A percentile compares a stretch with the other conserved stretches of the same genome.
Conservation (phyloP, 2,329 filamentous ascomycete genomes). For the Monosporascus ibericus region DNA sequence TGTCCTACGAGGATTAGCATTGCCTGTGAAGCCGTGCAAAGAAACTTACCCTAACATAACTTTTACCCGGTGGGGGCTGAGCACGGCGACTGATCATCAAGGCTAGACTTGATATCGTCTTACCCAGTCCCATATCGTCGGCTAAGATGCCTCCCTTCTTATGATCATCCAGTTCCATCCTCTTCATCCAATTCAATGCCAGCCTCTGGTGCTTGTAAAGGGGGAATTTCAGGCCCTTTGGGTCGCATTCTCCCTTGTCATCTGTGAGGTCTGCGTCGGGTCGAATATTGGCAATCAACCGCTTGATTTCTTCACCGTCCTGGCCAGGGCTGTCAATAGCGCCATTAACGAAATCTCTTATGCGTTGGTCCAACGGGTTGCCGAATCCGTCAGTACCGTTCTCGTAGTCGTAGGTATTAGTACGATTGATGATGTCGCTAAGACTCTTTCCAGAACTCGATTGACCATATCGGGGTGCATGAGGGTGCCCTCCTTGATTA, state of each 20-base stretch:
- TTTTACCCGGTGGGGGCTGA: slow-evolving; percentile 47
- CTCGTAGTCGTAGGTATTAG: slow-evolving; percentile 30
- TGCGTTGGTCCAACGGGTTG: slow-evolving; percentile 26
- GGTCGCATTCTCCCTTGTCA: slow-evolving; percentile 61
- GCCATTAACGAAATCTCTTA: slow-evolving; percentile 29
- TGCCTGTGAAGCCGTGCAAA: neutral
- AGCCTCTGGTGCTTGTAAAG: slow-evolving; percentile 80
- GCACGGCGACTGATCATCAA: slow-evolving; percentile 52
- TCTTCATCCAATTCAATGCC: slow-evolving; percentile 69
- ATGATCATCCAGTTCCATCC: slow-evolving; percentile 63
- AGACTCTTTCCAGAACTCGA: slow-evolving; percentile 18
- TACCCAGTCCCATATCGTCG: slow-evolving; percentile 79
- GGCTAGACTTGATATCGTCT: slow-evolving; percentile 77
- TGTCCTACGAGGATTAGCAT: slow-evolving; percentile 21
- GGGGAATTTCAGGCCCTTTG: slow-evolving; percentile 58
- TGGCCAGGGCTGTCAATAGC: slow-evolving; percentile 32
- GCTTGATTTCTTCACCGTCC: slow-evolving; percentile 59
- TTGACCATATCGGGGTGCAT: neutral
- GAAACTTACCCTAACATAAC: slow-evolving; percentile 28
- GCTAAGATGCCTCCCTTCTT: slow-evolving; percentile 75
- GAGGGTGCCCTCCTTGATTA: slow-evolving; percentile 15
- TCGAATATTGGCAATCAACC: slow-evolving; percentile 65
- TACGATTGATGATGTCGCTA: slow-evolving; percentile 31
- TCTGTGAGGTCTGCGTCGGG: slow-evolving; percentile 61
- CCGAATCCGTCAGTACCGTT: slow-evolving; percentile 30